These are phyloP conservation scores for Boletus huronensis DNA, from an alignment of 768 basidiomycete species.

Conservation along the genomic window DNA sequence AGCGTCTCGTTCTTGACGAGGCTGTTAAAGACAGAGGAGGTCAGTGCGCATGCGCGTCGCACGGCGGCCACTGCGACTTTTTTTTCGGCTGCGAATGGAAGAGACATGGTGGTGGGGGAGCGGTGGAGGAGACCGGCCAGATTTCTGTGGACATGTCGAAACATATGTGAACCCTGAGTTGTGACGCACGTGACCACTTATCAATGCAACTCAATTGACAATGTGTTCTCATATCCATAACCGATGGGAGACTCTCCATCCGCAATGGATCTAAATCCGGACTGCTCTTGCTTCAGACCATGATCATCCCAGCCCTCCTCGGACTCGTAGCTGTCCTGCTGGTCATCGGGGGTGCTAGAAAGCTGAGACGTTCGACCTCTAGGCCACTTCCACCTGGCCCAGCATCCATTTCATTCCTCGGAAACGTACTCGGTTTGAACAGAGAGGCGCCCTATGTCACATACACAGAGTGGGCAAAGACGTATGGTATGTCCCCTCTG, in stretches of 20 bases:
- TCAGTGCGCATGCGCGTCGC: slow-evolving; percentile 78
- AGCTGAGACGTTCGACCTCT: neutral
- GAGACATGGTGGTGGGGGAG: slow-evolving; percentile 42
- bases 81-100: slow-evolving; percentile 62
- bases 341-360: neutral
- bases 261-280: neutral
- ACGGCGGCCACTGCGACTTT: slow-evolving; percentile 85
- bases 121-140: neutral
- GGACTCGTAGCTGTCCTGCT: slow-evolving; percentile 3
- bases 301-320: neutral
- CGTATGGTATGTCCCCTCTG: slow-evolving; percentile 10
- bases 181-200: slow-evolving; percentile 5
- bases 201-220: neutral
- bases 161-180: neutral
- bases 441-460: slow-evolving; percentile 7
- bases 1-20: slow-evolving; percentile 84
- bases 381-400: slow-evolving; percentile 20
- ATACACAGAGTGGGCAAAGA: slow-evolving; percentile 21
- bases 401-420: slow-evolving; percentile 9
- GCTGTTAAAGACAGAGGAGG: slow-evolving; percentile 80
- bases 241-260: neutral
- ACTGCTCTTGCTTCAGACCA: neutral
- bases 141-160: slow-evolving; percentile 12
- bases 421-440: slow-evolving; percentile 13
- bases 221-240: neutral